These are phyloP conservation scores for Zymoseptoria ardabiliae DNA, from an alignment of 2,329 filamentous ascomycete species.

Conservation along the genomic window DNA sequence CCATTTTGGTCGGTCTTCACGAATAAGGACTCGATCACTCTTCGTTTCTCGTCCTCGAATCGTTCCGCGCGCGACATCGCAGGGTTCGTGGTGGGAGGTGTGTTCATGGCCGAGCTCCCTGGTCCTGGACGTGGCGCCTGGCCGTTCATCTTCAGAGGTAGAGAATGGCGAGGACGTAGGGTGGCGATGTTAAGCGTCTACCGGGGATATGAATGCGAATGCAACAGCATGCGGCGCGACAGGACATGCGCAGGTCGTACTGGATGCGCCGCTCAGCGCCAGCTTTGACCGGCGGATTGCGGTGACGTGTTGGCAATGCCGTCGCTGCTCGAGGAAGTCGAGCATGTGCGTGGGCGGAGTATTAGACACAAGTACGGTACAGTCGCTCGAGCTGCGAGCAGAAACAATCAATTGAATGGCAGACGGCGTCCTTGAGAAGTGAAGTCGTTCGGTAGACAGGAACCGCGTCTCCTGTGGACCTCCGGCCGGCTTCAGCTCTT, in stretches of 20 bases:
- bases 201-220: background rate
- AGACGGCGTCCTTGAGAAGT: background rate
- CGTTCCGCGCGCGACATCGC: conserved; percentile 57
- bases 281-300: background rate
- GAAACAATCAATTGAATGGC: background rate
- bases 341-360: background rate
- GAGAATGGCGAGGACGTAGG: background rate
- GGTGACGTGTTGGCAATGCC: background rate
- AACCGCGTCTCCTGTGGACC: background rate
- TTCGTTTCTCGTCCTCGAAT: conserved; percentile 93
- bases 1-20: conserved; percentile 81
- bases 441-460: background rate
- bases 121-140: background rate
- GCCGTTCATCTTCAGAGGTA: background rate
- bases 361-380: background rate
- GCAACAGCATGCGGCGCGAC: background rate
- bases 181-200: background rate
- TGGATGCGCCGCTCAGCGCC: background rate
- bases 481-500: background rate
- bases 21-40: conserved; percentile 94
- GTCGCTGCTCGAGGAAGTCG: background rate
- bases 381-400: background rate
- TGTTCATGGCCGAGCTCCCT: background rate
- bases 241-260: background rate
- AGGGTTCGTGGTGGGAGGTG: conserved; percentile 2